Percentiles rank a stretch among this genome's conserved stretches.
phyloP scores from a whole-genome alignment of 129 eudicot genomes.

The Gnaphalium uliginosum region DNA sequence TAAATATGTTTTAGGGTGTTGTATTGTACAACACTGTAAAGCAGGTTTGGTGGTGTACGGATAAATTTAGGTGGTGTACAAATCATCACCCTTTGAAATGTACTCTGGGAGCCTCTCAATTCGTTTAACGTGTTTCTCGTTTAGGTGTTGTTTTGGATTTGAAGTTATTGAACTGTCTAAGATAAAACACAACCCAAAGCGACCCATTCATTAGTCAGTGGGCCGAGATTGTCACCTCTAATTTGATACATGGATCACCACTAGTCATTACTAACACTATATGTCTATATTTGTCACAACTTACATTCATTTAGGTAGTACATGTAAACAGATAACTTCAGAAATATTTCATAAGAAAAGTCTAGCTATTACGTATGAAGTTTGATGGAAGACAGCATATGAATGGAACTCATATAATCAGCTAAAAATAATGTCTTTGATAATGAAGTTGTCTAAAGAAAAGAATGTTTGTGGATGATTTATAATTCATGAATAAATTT shows the following conservation, averaged over 20 bases:
- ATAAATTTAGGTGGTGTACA: too few relatives aligned
- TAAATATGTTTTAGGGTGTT: too few relatives aligned
- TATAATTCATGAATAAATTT: neutral
- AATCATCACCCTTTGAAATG: too few relatives aligned
- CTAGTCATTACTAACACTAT: neutral
- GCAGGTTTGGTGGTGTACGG: too few relatives aligned
- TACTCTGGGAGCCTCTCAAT: too few relatives aligned
- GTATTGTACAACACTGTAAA: too few relatives aligned
- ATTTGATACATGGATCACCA: neutral
- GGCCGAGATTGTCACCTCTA: too few relatives aligned
- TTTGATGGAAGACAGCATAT: neutral
- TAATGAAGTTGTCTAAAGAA: neutral
- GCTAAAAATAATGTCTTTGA: neutral
- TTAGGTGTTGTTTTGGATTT: too few relatives aligned
- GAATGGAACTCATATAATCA: conserved; percentile 3
- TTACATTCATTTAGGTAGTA: neutral
- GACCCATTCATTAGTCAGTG: too few relatives aligned
- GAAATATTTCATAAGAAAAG: neutral
- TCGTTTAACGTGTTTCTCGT: too few relatives aligned
- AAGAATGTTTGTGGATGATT: neutral
- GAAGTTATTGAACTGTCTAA: too few relatives aligned
- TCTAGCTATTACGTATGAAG: neutral
- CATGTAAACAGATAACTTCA: neutral
- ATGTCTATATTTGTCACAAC: neutral
- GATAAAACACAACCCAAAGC: too few relatives aligned